Percentiles rank a stretch among this genome's conserved stretches.
These are phyloP conservation scores for Ramaria sp. DNA, from an alignment of 768 basidiomycete genomes.

Conservation along the genomic window DNA sequence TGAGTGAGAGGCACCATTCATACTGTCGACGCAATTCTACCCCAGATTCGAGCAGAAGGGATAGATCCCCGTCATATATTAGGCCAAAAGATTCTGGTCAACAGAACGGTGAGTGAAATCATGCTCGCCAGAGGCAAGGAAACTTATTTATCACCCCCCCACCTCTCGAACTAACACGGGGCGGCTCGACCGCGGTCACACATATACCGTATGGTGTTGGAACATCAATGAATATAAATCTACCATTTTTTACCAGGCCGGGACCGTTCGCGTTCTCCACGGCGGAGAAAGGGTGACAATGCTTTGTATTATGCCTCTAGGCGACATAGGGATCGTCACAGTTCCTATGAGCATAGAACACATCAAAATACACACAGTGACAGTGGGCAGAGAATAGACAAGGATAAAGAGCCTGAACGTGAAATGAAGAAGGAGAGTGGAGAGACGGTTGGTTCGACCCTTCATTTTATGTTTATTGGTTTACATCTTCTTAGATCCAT, in stretches of 20 bases:
- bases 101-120: neutral
- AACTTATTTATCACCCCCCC: neutral
- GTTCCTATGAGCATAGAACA: neutral
- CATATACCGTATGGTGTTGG: neutral
- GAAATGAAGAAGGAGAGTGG: neutral
- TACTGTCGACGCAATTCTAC: neutral
- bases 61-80: neutral
- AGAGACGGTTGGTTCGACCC: neutral
- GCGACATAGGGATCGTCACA: neutral
- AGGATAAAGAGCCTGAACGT: neutral
- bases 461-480: neutral
- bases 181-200: neutral
- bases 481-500: neutral
- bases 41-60: neutral
- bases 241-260: neutral
- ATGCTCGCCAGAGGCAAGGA: neutral
- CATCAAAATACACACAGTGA: neutral
- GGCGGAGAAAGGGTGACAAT: neutral
- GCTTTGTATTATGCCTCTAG: neutral
- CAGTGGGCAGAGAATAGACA: neutral
- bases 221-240: neutral
- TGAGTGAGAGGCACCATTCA: neutral
- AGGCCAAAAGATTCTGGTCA: neutral
- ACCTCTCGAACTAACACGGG: constrained; percentile 1
- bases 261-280: constrained; percentile 4